Evolutionary conservation across 176 grass and related monocot genomes (phyloP), one percentile per base, ranked within the genome.

Genomic region (Lolium perenne): DNA sequence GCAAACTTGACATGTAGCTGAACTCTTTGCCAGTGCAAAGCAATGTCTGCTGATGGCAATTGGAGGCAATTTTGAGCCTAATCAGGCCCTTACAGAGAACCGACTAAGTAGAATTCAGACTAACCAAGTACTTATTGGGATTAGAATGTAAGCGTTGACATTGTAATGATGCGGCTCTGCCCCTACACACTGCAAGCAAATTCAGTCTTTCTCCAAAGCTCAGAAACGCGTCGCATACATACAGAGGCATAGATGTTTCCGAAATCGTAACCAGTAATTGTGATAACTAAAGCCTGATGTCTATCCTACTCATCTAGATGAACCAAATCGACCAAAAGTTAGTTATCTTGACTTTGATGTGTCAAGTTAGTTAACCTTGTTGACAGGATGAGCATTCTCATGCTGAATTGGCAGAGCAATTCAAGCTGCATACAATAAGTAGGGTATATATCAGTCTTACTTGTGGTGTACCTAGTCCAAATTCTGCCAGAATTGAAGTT

Each of bases 401-500:
- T 94, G 77, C 94, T 65, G 86, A 92, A 35, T 79, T 98, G 71
- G 94, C 96, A 72, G 96, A 98, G 59, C 92, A 98, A 68, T 98
- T 98, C 76, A 95, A 98, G 85, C 74, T 89, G 32, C 93, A 91
- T 59, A 92, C 93, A 13, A 95, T 95, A 69, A 89, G 85, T 55
- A 95, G 96, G 85, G 92, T 94, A 48, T 98, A 95, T 80, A 61
- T 95, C 90, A 95, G 97, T 95, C 91, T 98, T 78, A 92, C 94
- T 41, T 91, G 83, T 91, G 95, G 93, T 45, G 60, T 92, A 41
- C 97, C 97, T 69, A 85, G 79, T 81, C 81, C 90, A 81, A 74
- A 38, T 88, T 92, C 90, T 78, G 90, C 63, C 26, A 82, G 88
- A 41, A 86, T 95, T 80, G 94, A 98, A 84, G 82, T 94, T 8